These are phyloP conservation scores for Proliferodiscus dingleyae DNA, from an alignment of 2,329 filamentous ascomycete genomes.

Conservation along the genomic window DNA sequence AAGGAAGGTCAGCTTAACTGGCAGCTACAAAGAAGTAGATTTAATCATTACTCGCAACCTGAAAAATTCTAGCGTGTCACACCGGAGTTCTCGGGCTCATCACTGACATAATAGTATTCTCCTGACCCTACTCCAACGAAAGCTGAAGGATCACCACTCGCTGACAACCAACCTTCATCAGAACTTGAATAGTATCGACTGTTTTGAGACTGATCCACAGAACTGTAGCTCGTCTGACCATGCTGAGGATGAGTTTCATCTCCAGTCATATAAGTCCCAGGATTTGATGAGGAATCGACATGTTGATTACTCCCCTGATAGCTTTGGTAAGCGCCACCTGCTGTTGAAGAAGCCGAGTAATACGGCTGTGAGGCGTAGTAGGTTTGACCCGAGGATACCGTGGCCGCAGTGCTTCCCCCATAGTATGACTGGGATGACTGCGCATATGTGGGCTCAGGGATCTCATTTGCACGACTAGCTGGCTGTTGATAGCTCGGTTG, in stretches of 20 bases:
- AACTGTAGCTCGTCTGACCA: conserved; percentile 11
- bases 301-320: conserved; percentile 9
- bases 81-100: conserved; percentile 10
- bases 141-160: conserved; percentile 13
- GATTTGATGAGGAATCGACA: conserved; percentile 3
- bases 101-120: conserved; percentile 17
- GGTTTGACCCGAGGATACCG: conserved; percentile 9
- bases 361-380: conserved; percentile 9
- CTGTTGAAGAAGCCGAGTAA: conserved; percentile 7
- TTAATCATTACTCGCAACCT: not conserved
- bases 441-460: conserved; percentile 7
- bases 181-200: conserved; percentile 11
- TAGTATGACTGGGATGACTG: conserved; percentile 9
- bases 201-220: conserved; percentile 6
- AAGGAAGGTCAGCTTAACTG: not conserved
- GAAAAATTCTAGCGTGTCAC: not conserved
- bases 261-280: conserved; percentile 6
- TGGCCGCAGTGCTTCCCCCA: conserved; percentile 5
- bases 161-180: conserved; percentile 11
- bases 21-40: not conserved
- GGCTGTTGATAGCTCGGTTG: not conserved
- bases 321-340: conserved; percentile 9
- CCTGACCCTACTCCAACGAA: conserved; percentile 15
- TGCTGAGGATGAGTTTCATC: conserved; percentile 12
- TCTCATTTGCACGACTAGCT: not conserved